These are phyloP conservation scores for Mixia osmundae DNA, from an alignment of 1,284 basidiomycete genomes.

Conservation along the genomic window DNA sequence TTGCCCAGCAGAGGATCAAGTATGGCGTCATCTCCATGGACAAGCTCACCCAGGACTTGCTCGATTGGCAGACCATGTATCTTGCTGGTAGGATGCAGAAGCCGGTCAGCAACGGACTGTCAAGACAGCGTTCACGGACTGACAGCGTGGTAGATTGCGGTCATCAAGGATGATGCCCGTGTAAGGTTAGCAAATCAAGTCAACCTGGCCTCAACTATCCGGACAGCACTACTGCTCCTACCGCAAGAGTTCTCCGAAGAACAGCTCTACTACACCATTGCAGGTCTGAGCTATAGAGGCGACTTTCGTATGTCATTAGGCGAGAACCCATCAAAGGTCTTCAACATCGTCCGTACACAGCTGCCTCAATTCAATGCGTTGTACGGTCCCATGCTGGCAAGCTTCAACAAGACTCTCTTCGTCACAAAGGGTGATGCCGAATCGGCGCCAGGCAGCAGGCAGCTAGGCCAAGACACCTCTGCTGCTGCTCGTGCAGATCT, in stretches of 20 bases:
- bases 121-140: conserved; percentile 22
- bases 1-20: conserved; percentile 49
- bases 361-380: conserved; percentile 60
- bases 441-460: conserved; percentile 5
- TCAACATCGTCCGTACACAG: conserved; percentile 70
- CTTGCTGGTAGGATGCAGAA: conserved; percentile 94
- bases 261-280: conserved; percentile 62
- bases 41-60: conserved; percentile 62
- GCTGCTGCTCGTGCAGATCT: conserved; percentile 43
- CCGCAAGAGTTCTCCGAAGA: conserved; percentile 44
- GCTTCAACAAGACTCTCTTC: conserved; percentile 13
- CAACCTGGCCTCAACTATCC: conserved; percentile 71
- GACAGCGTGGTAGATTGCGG: too few relatives aligned
- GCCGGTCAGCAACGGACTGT: conserved; percentile 30
- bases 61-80: conserved; percentile 84
- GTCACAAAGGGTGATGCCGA: conserved; percentile 11
- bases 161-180: conserved; percentile 63
- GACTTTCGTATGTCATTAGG: conserved; percentile 78
- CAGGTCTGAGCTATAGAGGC: conserved; percentile 64
- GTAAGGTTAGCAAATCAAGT: conserved; percentile 80
- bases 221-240: conserved; percentile 44
- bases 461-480: conserved; percentile 37
- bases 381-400: conserved; percentile 40
- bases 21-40: conserved; percentile 92
- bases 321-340: conserved; percentile 84